Evolutionary conservation across 73 alveolate species (phyloP), one percentile per base, ranked within the genome.

Genomic region (Uronychia setigera): DNA sequence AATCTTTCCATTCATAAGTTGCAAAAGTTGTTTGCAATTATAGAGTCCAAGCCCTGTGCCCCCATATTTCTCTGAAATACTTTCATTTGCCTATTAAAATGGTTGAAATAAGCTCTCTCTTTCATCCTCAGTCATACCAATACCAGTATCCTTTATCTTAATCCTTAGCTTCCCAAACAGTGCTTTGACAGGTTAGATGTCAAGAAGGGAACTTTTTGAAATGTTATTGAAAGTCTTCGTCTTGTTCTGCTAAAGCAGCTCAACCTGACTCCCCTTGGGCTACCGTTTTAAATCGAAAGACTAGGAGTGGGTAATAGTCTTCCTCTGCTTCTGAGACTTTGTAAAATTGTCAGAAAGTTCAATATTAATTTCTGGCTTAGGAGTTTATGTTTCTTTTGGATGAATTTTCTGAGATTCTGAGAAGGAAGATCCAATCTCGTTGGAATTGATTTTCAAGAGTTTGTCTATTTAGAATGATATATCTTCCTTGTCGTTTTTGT

Each of bases 1-100:
- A 30, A 76, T 76, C 29, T 25, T 28, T 1, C 81, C 81, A 9
- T 31, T 5, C 81, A 76, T 76, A 11, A 76, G 59, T 5, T 76
- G 1, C 1, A 76, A 5, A 29, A 76, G 28, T 30, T 76, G 19
- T 26, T 76, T 26, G 59, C 59, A 76, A 27, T 26, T 76, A 28
- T 32, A 76, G 28, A 76, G 81, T 1, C 81, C 81, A 26, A 76
- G 59, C 59, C 81, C 81, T 28, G 81, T 76, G n/a, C 81, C 81
- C 5, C 81, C 81, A 76, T 76, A 76, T 27, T 76, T 76, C 28
- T 25, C 9, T 26, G 28, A 31, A 5, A 76, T 76, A 5, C 58
- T 29, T 30, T 28, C 28, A 76, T 76, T 32, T 9, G 81, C 81
- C 31, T 76, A 76, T 9, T 35, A 76, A 27, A 76, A 76, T 5